These are phyloP conservation scores for Quercus lobata DNA, from an alignment of 331 rosid species.

Conservation along the genomic window DNA sequence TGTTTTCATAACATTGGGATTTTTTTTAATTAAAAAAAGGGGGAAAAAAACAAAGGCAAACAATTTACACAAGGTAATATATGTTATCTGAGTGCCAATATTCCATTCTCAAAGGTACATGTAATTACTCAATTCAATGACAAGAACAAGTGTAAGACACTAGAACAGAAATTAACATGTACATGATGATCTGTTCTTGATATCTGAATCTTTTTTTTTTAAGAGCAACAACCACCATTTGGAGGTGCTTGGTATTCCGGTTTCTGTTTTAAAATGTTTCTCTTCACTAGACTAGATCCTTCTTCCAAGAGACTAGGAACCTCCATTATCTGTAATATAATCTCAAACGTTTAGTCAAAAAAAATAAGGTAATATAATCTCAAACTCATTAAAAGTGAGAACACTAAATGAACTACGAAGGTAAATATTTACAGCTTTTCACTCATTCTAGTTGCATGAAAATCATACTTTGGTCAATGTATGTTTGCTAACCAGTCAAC, in stretches of 20 bases:
- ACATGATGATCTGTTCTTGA: constrained; percentile 44
- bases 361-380: not conserved
- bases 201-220: constrained; percentile 28
- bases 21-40: not conserved
- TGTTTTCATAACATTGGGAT: constrained; percentile 3
- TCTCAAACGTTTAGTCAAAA: not conserved
- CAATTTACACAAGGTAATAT: constrained; percentile 53
- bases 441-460: not conserved
- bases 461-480: not conserved
- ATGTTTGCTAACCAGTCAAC: not conserved
- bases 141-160: constrained; percentile 18
- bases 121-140: constrained; percentile 26
- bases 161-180: constrained; percentile 37
- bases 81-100: constrained; percentile 27
- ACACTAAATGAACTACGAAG: not conserved
- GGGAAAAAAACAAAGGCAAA: constrained; percentile 16
- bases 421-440: too few species aligned
- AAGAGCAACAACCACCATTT: constrained; percentile 59
- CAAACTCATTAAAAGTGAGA: constrained; percentile 5
- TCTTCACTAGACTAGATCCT: constrained; percentile 75
- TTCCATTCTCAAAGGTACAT: constrained; percentile 26
- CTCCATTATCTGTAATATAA: constrained; percentile 72
- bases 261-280: constrained; percentile 69
- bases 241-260: constrained; percentile 54
- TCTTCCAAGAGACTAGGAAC: constrained; percentile 86